Evolutionary conservation across 768 basidiomycete genomes (phyloP), one percentile per base, ranked within the genome.

Genomic region (Termitomyces sp.): DNA sequence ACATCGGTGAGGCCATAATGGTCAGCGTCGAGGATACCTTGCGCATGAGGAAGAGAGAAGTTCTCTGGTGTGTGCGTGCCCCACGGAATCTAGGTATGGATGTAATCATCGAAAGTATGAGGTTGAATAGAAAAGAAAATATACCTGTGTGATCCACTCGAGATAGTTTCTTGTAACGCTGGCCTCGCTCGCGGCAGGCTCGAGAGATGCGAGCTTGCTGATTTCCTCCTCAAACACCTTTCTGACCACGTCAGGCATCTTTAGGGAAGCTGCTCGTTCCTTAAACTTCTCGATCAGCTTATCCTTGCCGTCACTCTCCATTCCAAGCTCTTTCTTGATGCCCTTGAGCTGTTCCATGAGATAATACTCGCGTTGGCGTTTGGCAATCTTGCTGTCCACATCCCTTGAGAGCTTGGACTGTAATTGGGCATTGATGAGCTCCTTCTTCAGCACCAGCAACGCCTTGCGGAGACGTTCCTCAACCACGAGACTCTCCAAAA

Each of bases 161-260:
- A 98, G 81, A 73, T 97, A 98, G 69, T 96, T 96, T 61, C 95
- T 81, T 7, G 94, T 96, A 32, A 97, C 94, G 67, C 94, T 95
- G 58, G 94, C 94, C 72, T 96, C 95, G 58, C 88, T 90, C 16
- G 94, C 93, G 15, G 91, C 91, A 15, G 92, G 93, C 71, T 98
- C 95, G 45, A 98, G 81, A 36, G 90, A 87, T 70, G 88, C 85
- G 3, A 99, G 82, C 78, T 98, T 98, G 71, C 83, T 88, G 59
- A 98, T 74, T 71, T 98, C 96, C 76, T 98, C 95, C 46, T 99
- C 96, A 67, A 98, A 98, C 15, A 97, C 94, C 76, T 97, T 96
- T 66, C 87, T 79, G 13, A 96, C 96, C 9, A 78, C 77, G 51
- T 93, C 92, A 0, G 95, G 94, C 94, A 98, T 96, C 67, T 90